A percentile compares a stretch with the other conserved stretches of the same genome.
Conservation (phyloP, 352 stramenopile species). For the Peronospora tabacina region DNA sequence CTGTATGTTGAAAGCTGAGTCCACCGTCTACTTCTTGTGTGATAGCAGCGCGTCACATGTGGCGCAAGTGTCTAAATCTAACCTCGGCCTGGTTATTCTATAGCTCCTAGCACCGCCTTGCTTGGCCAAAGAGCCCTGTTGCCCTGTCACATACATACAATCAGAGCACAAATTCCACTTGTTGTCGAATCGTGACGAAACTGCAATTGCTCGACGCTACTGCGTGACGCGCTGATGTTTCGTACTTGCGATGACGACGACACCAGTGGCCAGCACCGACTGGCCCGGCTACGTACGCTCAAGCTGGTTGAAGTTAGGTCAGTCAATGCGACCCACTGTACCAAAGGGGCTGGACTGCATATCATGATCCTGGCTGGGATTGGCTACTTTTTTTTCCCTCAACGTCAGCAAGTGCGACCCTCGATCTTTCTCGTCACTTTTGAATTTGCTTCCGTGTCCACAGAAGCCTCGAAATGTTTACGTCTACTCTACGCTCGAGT, state of each 20-base stretch:
- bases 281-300: slow-evolving; percentile 4
- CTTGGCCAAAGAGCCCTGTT: neutral
- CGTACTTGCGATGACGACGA: slow-evolving; percentile 6
- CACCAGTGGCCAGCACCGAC: slow-evolving; percentile 13
- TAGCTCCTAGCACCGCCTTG: neutral
- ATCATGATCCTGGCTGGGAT: too few relatives aligned
- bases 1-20: neutral
- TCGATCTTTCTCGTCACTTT: slow-evolving; percentile 31
- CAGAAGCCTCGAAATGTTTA: slow-evolving; percentile 38
- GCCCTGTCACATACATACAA: neutral
- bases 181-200: slow-evolving; percentile 12
- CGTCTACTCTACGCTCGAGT: slow-evolving; percentile 44
- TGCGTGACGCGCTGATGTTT: slow-evolving; percentile 26
- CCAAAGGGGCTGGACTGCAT: too few relatives aligned
- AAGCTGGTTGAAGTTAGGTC: slow-evolving; percentile 20
- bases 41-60: slow-evolving; percentile 17
- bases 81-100: neutral
- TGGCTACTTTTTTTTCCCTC: neutral
- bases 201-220: slow-evolving; percentile 14
- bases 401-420: slow-evolving; percentile 7
- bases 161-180: slow-evolving; percentile 3
- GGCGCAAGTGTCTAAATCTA: neutral
- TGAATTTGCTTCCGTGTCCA: slow-evolving; percentile 31
- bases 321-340: neutral
- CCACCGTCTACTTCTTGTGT: slow-evolving; percentile 1